Conservation (phyloP, 164 flowering plant genomes). For the Chimonanthus praecox region DNA sequence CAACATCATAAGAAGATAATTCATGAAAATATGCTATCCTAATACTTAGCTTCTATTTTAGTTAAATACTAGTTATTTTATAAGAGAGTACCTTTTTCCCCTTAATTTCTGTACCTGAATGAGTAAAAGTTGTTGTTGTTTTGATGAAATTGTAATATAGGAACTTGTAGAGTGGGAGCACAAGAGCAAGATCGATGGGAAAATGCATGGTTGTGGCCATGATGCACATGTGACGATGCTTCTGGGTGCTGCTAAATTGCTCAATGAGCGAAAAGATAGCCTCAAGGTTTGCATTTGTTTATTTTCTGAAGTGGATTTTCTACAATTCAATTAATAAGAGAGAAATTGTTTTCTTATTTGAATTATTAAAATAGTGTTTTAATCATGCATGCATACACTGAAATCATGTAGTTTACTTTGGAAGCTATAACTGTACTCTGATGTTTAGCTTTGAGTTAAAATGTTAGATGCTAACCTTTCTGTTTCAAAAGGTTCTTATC, state of each 20-base stretch:
- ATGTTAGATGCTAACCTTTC: background rate
- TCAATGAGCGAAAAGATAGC: slow-evolving; percentile 47
- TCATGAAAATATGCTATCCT: too few species aligned
- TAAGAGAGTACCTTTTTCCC: too few species aligned
- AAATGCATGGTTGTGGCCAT: slow-evolving; percentile 89
- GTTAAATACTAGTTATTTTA: too few species aligned
- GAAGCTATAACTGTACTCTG: background rate
- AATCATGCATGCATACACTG: background rate
- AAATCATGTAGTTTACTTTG: background rate
- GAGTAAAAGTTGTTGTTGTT: background rate
- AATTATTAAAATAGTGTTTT: background rate
- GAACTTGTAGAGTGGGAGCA: slow-evolving; percentile 88
- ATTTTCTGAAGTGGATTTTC: background rate
- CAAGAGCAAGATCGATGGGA: slow-evolving; percentile 74
- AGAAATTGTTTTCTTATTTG: slow-evolving; percentile 1
- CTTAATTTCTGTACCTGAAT: too few species aligned
- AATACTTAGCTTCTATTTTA: too few species aligned
- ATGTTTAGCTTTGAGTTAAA: background rate
- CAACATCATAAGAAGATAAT: too few species aligned
- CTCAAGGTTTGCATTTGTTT: slow-evolving; percentile 43
- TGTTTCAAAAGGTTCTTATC: background rate
- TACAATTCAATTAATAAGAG: background rate
- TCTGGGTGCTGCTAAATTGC: slow-evolving; percentile 85
- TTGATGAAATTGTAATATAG: slow-evolving; percentile 20
- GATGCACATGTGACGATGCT: slow-evolving; percentile 85